Evolutionary conservation across 176 grass and related monocot species (phyloP).

Genomic region (Avena eriantha): DNA sequence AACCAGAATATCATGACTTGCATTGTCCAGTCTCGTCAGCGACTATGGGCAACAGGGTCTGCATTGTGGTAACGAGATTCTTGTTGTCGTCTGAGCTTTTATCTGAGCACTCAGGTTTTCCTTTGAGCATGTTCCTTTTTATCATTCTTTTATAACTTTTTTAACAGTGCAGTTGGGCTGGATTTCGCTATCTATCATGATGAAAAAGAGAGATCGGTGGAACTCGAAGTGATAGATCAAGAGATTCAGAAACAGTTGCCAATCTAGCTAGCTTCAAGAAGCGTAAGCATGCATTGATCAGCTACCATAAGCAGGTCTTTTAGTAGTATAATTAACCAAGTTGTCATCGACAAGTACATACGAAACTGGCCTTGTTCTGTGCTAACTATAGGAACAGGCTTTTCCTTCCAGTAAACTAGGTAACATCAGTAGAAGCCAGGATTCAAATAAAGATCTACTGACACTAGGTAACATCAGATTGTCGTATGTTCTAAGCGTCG

Average conservation of each 20-base stretch:
- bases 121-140: slow-evolving; percentile 47
- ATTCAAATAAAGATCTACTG: not conserved
- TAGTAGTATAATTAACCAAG: slow-evolving; percentile 20
- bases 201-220: slow-evolving; percentile 18
- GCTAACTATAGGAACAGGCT: not conserved
- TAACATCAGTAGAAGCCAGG: not conserved
- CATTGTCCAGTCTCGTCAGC: slow-evolving; percentile 52
- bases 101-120: slow-evolving; percentile 43
- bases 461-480: not conserved
- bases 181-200: slow-evolving; percentile 47
- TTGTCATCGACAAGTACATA: not conserved
- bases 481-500: not conserved
- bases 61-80: slow-evolving; percentile 52
- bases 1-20: slow-evolving; percentile 1
- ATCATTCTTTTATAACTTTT: slow-evolving; percentile 23
- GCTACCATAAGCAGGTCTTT: not conserved
- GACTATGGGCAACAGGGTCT: slow-evolving; percentile 41
- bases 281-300: not conserved
- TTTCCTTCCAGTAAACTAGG: not conserved
- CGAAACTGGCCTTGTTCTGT: not conserved
- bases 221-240: slow-evolving; percentile 38
- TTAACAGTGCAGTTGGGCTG: slow-evolving; percentile 37
- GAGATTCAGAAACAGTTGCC: slow-evolving; percentile 39
- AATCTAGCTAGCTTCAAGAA: slow-evolving; percentile 1
- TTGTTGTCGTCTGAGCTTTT: slow-evolving; percentile 56